phyloP scores from a whole-genome alignment of 441 rosid genomes.

The Euphorbia neoarborescens region DNA sequence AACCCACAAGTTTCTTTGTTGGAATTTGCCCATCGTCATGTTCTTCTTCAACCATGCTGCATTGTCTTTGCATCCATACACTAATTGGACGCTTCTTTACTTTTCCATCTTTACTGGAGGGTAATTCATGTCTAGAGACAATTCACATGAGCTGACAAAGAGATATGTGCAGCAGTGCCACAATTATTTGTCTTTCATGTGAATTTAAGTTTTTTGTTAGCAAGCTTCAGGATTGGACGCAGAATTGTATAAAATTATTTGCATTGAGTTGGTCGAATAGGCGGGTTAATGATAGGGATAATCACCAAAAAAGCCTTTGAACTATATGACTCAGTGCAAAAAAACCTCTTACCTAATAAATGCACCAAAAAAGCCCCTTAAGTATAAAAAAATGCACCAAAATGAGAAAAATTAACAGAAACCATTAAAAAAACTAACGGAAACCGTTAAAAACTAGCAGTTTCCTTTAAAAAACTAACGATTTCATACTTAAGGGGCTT shows the following conservation, averaged over 20 bases:
- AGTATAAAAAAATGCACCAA: too few species aligned
- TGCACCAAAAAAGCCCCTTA: too few species aligned
- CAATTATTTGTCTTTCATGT: not conserved
- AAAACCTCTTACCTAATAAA: too few species aligned
- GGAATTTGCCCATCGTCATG: not conserved
- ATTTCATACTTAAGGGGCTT: too few species aligned
- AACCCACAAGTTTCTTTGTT: not conserved
- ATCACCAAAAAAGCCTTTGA: too few species aligned
- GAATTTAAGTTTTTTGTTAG: not conserved
- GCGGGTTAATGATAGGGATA: not conserved
- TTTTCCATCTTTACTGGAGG: not conserved
- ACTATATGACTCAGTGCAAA: too few species aligned
- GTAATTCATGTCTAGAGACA: not conserved
- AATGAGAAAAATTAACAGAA: too few species aligned
- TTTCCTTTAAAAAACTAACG: too few species aligned
- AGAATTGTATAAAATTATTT: not conserved
- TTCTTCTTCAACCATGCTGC: not conserved
- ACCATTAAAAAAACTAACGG: too few species aligned
- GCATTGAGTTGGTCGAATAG: not conserved
- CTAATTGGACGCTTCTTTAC: not conserved
- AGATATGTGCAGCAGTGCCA: conserved; percentile 1
- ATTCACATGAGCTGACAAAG: not conserved
- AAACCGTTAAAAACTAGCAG: too few species aligned
- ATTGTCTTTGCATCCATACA: not conserved
- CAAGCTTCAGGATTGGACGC: not conserved